Evolutionary conservation across 177 flowering plant species (phyloP), one percentile per base, ranked within the genome.

Genomic region (Vitis hybrid): DNA sequence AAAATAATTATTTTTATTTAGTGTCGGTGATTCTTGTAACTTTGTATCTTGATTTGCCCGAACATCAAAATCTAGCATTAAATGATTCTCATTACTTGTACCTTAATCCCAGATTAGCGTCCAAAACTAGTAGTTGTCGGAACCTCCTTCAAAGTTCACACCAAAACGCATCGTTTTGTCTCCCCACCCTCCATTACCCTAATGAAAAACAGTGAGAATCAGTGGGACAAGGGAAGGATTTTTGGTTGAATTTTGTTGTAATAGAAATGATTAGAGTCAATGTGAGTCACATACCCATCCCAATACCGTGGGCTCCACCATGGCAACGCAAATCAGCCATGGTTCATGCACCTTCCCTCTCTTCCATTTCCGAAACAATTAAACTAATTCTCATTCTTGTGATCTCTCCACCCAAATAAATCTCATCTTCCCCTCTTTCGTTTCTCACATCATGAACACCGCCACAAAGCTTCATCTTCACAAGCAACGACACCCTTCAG

Each of bases 281-380:
- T 55, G 16, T 14, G 18, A 55, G 57, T 3, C 7, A 55, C 57
- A 57, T 10, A 18, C 26, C 5, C 5, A 39, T 39, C 48, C 48
- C 48, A 39, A 39, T 39, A 39, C 48, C 48, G 62, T 11, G 67
- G 82, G 82, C 22, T 71, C 82, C 82, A 74, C 64, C 29, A 33
- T 13, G 14, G 53, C 48, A 64, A 26, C 10, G 48, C 58, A 60
- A 58, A 61, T 51, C 59, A 13, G 65, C 10, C 49, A 49, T 57
- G 78, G 78, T 80, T 72, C 83, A 77, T 80, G 83, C 78, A 80
- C 68, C 74, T 72, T 29, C 12, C 65, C 73, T 58, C 39, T 31
- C 29, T 26, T 48, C 59, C 16, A 14, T 10, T 45, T 60, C 58
- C 48, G 33, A 58, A 51, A 15, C 60, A 65, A 65, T 4, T 13